These are phyloP conservation scores for Aureobasidium namibiae DNA, from an alignment of 2,329 filamentous ascomycete genomes.

Conservation along the genomic window DNA sequence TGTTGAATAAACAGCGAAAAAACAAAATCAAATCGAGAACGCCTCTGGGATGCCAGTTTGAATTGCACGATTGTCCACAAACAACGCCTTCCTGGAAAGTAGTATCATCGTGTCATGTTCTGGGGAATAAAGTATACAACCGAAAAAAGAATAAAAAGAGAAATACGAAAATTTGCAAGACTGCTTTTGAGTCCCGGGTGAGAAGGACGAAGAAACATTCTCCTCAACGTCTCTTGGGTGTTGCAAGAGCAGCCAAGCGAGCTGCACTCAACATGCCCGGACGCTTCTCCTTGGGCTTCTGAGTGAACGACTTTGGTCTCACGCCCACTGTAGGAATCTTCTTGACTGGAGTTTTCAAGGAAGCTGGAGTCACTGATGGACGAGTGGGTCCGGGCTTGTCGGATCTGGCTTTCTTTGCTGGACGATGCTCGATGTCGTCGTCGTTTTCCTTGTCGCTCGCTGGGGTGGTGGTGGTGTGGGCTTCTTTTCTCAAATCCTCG, in stretches of 20 bases:
- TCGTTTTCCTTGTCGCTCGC: slow-evolving; percentile 35
- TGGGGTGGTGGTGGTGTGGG: not conserved
- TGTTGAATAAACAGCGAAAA: not conserved
- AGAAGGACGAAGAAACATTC: not conserved
- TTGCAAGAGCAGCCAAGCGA: slow-evolving; percentile 12
- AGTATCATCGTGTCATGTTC: not conserved
- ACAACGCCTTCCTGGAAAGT: not conserved
- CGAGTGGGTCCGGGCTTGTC: slow-evolving; percentile 13
- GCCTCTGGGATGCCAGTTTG: not conserved
- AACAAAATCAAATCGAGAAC: slow-evolving; percentile 4
- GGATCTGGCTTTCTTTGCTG: slow-evolving; percentile 14
- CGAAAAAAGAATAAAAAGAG: not conserved
- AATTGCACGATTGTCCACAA: too few relatives aligned
- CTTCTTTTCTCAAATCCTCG: slow-evolving; percentile 15
- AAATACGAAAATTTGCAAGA: not conserved
- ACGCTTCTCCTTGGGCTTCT: slow-evolving; percentile 20
- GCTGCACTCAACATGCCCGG: slow-evolving; percentile 14
- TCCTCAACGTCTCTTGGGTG: slow-evolving; percentile 12
- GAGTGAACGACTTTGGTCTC: slow-evolving; percentile 25
- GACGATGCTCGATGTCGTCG: slow-evolving; percentile 22
- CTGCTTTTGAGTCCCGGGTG: not conserved
- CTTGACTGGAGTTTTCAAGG: slow-evolving; percentile 17
- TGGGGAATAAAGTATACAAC: not conserved
- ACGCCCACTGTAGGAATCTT: slow-evolving; percentile 25
- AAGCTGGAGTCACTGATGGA: slow-evolving; percentile 19